Percentiles rank a stretch among this genome's conserved stretches.
phyloP scores from a whole-genome alignment of 805 yeast genomes.

The Metschnikowia continentalis region DNA sequence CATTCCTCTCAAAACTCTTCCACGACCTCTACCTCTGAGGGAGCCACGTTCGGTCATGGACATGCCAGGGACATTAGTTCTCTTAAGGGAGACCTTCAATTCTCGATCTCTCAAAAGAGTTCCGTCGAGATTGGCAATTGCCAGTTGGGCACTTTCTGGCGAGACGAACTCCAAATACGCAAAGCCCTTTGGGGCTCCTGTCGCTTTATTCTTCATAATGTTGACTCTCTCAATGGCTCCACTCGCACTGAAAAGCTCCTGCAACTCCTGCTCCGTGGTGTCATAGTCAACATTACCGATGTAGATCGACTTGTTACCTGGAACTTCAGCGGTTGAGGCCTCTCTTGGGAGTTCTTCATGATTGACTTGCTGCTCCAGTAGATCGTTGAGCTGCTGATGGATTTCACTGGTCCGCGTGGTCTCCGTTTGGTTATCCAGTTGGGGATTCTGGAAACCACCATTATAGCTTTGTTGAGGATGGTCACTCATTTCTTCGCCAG shows the following conservation, averaged over 20 bases:
- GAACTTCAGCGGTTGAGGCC: not conserved
- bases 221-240: conserved; percentile 81
- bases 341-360: not conserved
- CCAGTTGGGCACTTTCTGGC: conserved; percentile 57
- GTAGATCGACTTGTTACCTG: conserved; percentile 70
- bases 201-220: conserved; percentile 62
- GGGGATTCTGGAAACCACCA: not conserved
- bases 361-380: conserved; percentile 2
- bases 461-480: not conserved
- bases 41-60: conserved; percentile 26
- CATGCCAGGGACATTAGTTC: conserved; percentile 79
- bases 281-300: conserved; percentile 84
- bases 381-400: conserved; percentile 34
- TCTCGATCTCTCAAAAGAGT: conserved; percentile 63
- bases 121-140: conserved; percentile 59
- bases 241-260: conserved; percentile 61
- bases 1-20: conserved; percentile 9
- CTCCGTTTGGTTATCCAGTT: conserved; percentile 30
- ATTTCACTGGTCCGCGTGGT: conserved; percentile 57
- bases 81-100: conserved; percentile 69
- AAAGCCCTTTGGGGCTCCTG: conserved; percentile 83
- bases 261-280: conserved; percentile 74
- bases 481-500: not conserved
- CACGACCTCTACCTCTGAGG: conserved; percentile 34
- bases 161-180: conserved; percentile 84